Evolutionary conservation across 192 early-diverging fungal genomes (phyloP), one percentile per base, ranked within the genome.

Genomic region (Gaertneriomyces sp.): DNA sequence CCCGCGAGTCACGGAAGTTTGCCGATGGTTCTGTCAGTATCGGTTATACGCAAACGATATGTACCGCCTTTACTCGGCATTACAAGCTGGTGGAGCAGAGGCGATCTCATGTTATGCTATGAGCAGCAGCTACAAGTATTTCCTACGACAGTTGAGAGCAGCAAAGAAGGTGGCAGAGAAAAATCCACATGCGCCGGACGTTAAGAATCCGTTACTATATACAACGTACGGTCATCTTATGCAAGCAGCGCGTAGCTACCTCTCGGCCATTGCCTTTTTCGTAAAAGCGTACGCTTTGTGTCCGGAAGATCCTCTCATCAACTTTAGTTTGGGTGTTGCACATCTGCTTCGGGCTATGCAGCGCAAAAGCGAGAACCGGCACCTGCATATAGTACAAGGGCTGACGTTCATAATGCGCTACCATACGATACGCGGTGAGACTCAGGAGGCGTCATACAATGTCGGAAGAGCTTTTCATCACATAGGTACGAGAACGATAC

Each of bases 401-500:
- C 84, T 91, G 62, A 76, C 83, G 44, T 89, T 90, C 63, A 42
- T 91, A 25, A 75, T 75, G 58, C 76, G 84, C 41, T 91, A 91
- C 66, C 69, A 71, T 45, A 77, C 85, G 52, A 52, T 87, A 19
- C 66, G 66, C 38, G 70, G 61, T 10, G 56, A 60, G 4, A 75
- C 62, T 42, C 76, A 78, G 60, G 92, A 94, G 63, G 82, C 86
- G 41, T 78, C 84, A 17, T 99, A 91, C 68, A 99, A 99, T 68
- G 64, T 91, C 47, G 97, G 81, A 0, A 78, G 95, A n/a, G 87
- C 88, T 1, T 97, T 91, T 69, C 97, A 99, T 74, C 83, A 88
- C n/a, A 40, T 99, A 45, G 76, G 71, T 73, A 64, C 4, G 61
- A 49, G n/a, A 58, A n/a, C 19, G 3, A 69, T 33, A 2, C 25